Conservation (phyloP, 345 rosid species). For the Citrus trifoliata region DNA sequence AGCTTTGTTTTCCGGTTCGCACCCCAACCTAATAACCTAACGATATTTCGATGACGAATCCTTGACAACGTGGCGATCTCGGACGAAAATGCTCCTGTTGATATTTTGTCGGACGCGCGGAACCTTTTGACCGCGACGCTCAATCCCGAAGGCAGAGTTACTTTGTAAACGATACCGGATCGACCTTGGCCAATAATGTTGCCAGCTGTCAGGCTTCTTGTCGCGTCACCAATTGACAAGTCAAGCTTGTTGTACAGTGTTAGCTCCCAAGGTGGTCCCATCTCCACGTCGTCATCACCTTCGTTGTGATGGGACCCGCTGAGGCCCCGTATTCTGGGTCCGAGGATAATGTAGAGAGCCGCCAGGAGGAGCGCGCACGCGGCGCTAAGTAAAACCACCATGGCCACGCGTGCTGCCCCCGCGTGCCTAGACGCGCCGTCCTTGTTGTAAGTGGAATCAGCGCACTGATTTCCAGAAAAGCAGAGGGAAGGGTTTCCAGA, state of each 20-base stretch:
- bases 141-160: conserved; percentile 47
- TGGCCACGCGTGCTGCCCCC: conserved; percentile 52
- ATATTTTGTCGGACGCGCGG: conserved; percentile 40
- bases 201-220: conserved; percentile 41
- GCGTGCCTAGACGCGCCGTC: conserved; percentile 11
- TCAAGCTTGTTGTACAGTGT: conserved; percentile 82
- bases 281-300: conserved; percentile 39
- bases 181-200: conserved; percentile 77
- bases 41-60: conserved; percentile 89
- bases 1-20: conserved; percentile 63
- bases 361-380: conserved; percentile 59
- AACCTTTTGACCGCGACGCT: conserved; percentile 70
- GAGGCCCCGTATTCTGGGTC: conserved; percentile 30
- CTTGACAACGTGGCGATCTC: conserved; percentile 70
- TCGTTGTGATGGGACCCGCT: conserved; percentile 36
- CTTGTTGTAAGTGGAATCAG: conserved; percentile 2
- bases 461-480: conserved; percentile 48
- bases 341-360: conserved; percentile 65
- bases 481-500: conserved; percentile 66
- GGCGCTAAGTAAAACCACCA: conserved; percentile 57
- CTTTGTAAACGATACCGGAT: conserved; percentile 76
- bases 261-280: conserved; percentile 83
- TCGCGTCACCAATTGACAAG: conserved; percentile 65
- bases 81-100: conserved; percentile 66
- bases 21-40: conserved; percentile 78